Base-by-base conservation (phyloP, 2,329 filamentous ascomycete species). In the Fusarium sp. region DNA sequence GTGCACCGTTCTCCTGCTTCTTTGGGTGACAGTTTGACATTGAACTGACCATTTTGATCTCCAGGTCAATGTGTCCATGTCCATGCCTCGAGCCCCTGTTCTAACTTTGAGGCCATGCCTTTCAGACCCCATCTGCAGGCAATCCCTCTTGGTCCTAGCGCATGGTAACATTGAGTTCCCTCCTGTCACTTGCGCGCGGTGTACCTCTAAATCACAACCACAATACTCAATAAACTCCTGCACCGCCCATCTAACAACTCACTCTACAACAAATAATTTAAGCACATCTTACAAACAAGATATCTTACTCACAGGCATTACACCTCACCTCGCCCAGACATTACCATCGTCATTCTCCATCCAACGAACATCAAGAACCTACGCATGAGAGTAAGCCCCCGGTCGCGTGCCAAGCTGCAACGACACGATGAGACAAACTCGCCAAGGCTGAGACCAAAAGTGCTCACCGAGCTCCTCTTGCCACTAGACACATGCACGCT, bases 331-430 rank as follows among this genome's bases (percentile, higher is more conserved):
- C 5, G 28, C 33, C 59, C 46, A 58, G 59, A 56, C 3, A 1
- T 20, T 24, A 10, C 16, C 56, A 29, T 44, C 24, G n/a, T n/a
- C 23, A 39, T 18, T 24, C 33, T 41, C 43, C n/a, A 26, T 47
- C 68, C 68, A 70, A 70, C 68, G 46, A 65, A 38, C 68, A 49
- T 69, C 49, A 46, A 71, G 68, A 42, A 62, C 52, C 11, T 20
- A 44, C 57, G 56, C 68, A 70, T 68, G 68, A 63, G 60, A 50
- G 33, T 12, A 15, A 11, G n/a, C 53, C 66, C 62, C 33, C 18
- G 44, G 26, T 63, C 61, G 21, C 31, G 20, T 37, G 66, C 69
- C 69, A 68, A 70, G 69, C 26, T 42, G 16, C 37, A 41, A 59
- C 38, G 9, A 46, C n/a, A 48, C 43, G 15, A 43, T 20, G 11